Conservation (phyloP, 371 early-diverging fungal genomes). For the Choanephora cucurbitarum region DNA sequence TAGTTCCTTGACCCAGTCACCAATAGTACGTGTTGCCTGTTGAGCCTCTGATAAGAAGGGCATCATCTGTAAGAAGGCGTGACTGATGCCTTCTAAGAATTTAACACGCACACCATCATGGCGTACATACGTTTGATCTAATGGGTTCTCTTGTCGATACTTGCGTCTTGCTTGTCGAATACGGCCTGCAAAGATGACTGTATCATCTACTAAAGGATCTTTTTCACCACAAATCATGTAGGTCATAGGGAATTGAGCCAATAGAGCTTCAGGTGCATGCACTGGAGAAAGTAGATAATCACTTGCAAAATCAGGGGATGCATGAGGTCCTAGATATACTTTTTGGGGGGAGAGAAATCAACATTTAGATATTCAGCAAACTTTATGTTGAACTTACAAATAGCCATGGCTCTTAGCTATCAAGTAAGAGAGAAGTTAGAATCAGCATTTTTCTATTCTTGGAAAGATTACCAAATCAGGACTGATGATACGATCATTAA, state of each 20-base stretch:
- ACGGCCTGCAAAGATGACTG: constrained; percentile 88
- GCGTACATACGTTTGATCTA: constrained; percentile 20
- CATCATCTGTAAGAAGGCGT: constrained; percentile 91
- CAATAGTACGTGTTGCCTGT: constrained; percentile 64
- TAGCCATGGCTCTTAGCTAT: constrained; percentile 89
- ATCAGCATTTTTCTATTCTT: too few species aligned
- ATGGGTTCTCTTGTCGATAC: constrained; percentile 24
- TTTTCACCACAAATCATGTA: constrained; percentile 93
- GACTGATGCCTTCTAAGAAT: constrained; percentile 89
- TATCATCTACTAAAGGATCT: constrained; percentile 96
- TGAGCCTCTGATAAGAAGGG: constrained; percentile 83
- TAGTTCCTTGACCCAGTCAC: constrained; percentile 67
- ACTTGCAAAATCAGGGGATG: constrained; percentile 72
- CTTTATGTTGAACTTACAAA: constrained; percentile 53
- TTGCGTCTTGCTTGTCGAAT: constrained; percentile 76
- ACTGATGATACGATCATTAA: constrained; percentile 79
- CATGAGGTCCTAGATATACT: constrained; percentile 88
- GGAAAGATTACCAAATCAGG: constrained; percentile 70
- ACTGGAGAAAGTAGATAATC: constrained; percentile 89
- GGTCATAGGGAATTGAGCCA: constrained; percentile 89
- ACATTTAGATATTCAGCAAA: too few species aligned
- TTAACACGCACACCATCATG: constrained; percentile 54
- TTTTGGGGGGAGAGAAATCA: too few species aligned
- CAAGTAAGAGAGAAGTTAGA: background rate
- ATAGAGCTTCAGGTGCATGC: constrained; percentile 83